Evolutionary conservation across 2,329 filamentous ascomycete genomes (phyloP), one percentile per base, ranked within the genome.

Genomic region (Sporothrix euskadiensis): DNA sequence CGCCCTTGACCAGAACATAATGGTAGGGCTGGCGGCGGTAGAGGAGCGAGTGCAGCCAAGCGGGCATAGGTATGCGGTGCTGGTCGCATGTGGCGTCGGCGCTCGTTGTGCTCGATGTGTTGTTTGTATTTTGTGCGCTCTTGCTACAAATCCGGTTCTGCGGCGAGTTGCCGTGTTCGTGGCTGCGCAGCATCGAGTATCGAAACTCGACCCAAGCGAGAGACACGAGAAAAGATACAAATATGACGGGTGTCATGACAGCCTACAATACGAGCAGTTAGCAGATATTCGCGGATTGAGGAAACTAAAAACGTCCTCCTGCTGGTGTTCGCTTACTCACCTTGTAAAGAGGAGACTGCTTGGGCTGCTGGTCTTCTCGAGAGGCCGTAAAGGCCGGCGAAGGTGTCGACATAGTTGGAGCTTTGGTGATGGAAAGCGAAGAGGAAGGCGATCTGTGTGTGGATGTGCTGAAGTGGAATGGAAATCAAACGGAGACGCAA

Each of bases 221-320:
- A 1, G 90, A 92, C 76, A 92, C 63, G 57, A 93, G 80, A 81
- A 92, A 92, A 30, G 88, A 87, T 69, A 88, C 83, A 79, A 92
- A 88, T 76, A 89, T 84, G 75, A 92, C 76, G 8, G 91, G 90
- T 0, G 89, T 90, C 81, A 91, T 84, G 76, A 92, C 76, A 26
- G 83, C 72, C 84, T 87, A 73, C 35, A 39, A n/a, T 52, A 30
- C 41, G 39, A 30, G 9, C 52, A 41, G 41, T 65, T 44, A 47
- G 26, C 59, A 65, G 39, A 30, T 2, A 4, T n/a, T n/a, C 41
- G 22, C 8, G 47, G 5, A 14, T 6, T n/a, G 12, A 52, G n/a
- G n/a, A 52, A 19, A 26, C 26, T 26, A 26, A 26, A 52, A 52
- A 14, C 47, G 14, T 16, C 9, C 2, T 4, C 35, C n/a, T 26